phyloP scores from a whole-genome alignment of 768 basidiomycete species.

The Heimioporus sp. region DNA sequence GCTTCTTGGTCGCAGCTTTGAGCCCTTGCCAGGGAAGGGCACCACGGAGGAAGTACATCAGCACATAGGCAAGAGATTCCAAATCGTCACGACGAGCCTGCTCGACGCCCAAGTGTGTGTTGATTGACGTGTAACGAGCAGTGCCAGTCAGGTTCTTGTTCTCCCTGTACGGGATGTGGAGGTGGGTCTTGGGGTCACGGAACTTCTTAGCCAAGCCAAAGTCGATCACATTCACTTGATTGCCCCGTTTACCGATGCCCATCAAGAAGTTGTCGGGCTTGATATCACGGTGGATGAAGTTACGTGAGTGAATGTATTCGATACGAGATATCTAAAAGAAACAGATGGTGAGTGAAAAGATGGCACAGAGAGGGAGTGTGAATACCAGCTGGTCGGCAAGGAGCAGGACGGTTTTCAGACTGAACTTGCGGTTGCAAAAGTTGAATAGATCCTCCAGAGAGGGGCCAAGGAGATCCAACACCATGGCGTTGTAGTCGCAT shows the following conservation, averaged over 20 bases:
- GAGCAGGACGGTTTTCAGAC: slow-evolving; percentile 92
- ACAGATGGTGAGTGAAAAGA: slow-evolving; percentile 40
- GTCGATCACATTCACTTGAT: slow-evolving; percentile 98
- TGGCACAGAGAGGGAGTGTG: not conserved
- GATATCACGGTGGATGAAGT: slow-evolving; percentile 97
- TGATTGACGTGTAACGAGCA: slow-evolving; percentile 98
- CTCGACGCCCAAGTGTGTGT: slow-evolving; percentile 97
- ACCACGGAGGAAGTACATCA: slow-evolving; percentile 99
- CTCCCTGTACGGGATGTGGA: slow-evolving; percentile 99
- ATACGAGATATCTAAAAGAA: slow-evolving; percentile 86
- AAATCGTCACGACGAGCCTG: slow-evolving; percentile 98
- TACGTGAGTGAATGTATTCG: slow-evolving; percentile 99
- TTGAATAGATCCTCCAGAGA: slow-evolving; percentile 91
- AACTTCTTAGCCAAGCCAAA: slow-evolving; percentile 99
- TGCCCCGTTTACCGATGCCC: slow-evolving; percentile 99
- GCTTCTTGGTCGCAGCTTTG: slow-evolving; percentile 99
- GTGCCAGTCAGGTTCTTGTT: slow-evolving; percentile 99
- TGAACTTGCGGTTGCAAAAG: slow-evolving; percentile 97
- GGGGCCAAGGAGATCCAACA: slow-evolving; percentile 92
- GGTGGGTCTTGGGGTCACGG: slow-evolving; percentile 98
- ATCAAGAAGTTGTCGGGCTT: slow-evolving; percentile 99
- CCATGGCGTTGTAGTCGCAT: slow-evolving; percentile 99
- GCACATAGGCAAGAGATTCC: slow-evolving; percentile 96
- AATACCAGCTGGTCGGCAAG: slow-evolving; percentile 92
- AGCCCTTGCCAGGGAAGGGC: slow-evolving; percentile 98